These are phyloP conservation scores for Ascochyta rabiei DNA, from an alignment of 2,329 filamentous ascomycete species.

Conservation along the genomic window DNA sequence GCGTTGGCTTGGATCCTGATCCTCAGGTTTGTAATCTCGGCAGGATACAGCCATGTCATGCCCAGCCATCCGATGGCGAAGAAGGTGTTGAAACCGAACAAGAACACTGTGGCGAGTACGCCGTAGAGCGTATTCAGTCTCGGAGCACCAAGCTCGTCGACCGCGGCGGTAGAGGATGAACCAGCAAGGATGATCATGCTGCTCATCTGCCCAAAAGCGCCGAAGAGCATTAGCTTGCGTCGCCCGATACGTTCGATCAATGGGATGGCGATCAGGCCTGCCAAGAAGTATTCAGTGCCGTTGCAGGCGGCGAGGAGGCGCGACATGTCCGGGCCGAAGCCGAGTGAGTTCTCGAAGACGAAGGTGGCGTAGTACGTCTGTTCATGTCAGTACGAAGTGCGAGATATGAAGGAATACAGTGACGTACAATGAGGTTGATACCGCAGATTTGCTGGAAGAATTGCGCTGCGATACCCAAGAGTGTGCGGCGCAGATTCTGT, in stretches of 20 bases:
- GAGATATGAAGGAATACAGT: too few relatives aligned
- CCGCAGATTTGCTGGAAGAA: slow-evolving; percentile 52
- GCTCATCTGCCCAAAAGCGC: slow-evolving; percentile 40
- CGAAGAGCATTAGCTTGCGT: slow-evolving; percentile 47
- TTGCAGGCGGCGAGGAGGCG: slow-evolving; percentile 49
- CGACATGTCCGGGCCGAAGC: slow-evolving; percentile 40
- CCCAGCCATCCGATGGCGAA: slow-evolving; percentile 83
- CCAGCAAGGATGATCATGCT: slow-evolving; percentile 45
- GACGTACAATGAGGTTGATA: slow-evolving; percentile 41
- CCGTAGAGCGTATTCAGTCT: not conserved
- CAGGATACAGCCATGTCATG: slow-evolving; percentile 66
- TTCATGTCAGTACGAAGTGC: not conserved
- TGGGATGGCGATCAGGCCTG: slow-evolving; percentile 49
- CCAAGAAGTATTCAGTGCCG: slow-evolving; percentile 50
- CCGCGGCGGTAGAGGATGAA: slow-evolving; percentile 32
- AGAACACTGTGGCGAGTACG: slow-evolving; percentile 70
- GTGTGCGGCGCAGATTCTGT: slow-evolving; percentile 52
- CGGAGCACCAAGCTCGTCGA: slow-evolving; percentile 25
- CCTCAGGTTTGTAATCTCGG: slow-evolving; percentile 86
- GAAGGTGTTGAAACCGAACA: slow-evolving; percentile 90
- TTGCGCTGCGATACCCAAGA: slow-evolving; percentile 52
- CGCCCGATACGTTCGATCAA: slow-evolving; percentile 48
- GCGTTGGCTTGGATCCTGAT: slow-evolving; percentile 88
- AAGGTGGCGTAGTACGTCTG: slow-evolving; percentile 50
- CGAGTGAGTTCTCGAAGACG: slow-evolving; percentile 52